Percentiles rank a stretch among this genome's conserved stretches.
phyloP scores from a whole-genome alignment of 2,329 filamentous ascomycete species.

The Talaromyces rugulosus region DNA sequence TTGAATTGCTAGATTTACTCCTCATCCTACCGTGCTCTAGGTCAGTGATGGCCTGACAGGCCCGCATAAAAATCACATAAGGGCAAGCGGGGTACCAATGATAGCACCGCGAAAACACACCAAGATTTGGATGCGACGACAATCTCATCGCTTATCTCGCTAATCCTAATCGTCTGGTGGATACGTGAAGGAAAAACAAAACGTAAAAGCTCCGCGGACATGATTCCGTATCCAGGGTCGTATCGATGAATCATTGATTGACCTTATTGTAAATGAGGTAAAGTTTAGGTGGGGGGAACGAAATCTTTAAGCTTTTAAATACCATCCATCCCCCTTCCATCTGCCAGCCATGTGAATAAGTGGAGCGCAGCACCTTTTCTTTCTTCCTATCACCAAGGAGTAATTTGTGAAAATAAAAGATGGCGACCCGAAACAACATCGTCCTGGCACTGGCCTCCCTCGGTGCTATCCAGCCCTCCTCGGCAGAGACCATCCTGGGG shows the following conservation, averaged over 20 bases:
- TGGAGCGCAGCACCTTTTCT: not conserved
- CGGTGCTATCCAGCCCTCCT: conserved; percentile 3
- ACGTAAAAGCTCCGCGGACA: not conserved
- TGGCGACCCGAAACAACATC: not conserved
- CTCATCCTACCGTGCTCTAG: not conserved
- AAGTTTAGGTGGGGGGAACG: not conserved
- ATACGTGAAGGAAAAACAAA: not conserved
- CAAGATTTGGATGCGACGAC: not conserved
- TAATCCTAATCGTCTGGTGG: not conserved
- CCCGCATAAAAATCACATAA: not conserved
- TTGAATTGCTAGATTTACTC: not conserved
- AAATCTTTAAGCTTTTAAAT: not conserved
- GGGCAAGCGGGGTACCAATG: not conserved
- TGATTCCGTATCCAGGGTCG: not conserved
- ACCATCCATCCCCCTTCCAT: not conserved
- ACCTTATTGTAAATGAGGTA: not conserved
- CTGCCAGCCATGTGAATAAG: not conserved
- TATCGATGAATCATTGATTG: conserved; percentile 1
- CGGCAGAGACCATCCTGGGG: conserved; percentile 68
- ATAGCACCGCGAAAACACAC: not conserved
- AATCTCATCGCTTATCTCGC: not conserved
- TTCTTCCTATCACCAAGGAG: not conserved
- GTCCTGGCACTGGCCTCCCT: conserved; percentile 1
- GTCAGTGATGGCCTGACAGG: not conserved
- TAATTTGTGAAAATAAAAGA: not conserved